phyloP scores from a whole-genome alignment of 75 land plant genomes.

The Picea sitchensis region DNA sequence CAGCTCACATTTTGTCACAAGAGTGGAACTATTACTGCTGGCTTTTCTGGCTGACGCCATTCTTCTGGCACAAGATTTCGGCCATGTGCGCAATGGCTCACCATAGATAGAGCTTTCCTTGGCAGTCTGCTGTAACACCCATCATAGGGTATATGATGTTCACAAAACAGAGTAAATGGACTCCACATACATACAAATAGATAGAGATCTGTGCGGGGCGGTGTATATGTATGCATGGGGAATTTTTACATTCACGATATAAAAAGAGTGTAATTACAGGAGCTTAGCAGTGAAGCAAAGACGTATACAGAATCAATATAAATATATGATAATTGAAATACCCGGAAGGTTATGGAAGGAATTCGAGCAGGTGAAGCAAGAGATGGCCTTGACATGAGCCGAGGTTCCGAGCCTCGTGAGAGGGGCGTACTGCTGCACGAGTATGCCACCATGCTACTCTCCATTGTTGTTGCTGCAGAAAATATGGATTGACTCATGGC shows the following conservation, averaged over 20 bases:
- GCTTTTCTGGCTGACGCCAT: conserved; percentile 21
- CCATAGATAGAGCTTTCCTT: conserved; percentile 55
- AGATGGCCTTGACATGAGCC: neutral
- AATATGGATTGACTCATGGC: neutral
- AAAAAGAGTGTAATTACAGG: too few relatives aligned
- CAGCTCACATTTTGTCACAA: conserved; percentile 57
- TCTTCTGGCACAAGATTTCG: conserved; percentile 15
- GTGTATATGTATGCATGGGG: neutral
- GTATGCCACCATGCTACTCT: neutral
- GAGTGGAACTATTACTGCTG: neutral
- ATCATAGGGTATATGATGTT: neutral
- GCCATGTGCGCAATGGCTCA: conserved; percentile 30
- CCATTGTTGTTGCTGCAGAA: neutral
- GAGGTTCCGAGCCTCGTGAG: too few relatives aligned
- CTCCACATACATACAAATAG: neutral
- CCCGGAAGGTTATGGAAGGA: neutral
- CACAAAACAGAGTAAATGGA: neutral
- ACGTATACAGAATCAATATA: neutral
- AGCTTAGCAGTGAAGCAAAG: too few relatives aligned
- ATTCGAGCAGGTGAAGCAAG: neutral
- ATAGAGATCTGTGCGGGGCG: neutral
- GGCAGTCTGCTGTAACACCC: conserved; percentile 20
- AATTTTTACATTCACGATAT: too few relatives aligned
- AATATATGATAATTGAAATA: neutral
- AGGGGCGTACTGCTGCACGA: neutral